Base-by-base conservation (phyloP, 176 grass and related monocot species). In the Avena sativa region DNA sequence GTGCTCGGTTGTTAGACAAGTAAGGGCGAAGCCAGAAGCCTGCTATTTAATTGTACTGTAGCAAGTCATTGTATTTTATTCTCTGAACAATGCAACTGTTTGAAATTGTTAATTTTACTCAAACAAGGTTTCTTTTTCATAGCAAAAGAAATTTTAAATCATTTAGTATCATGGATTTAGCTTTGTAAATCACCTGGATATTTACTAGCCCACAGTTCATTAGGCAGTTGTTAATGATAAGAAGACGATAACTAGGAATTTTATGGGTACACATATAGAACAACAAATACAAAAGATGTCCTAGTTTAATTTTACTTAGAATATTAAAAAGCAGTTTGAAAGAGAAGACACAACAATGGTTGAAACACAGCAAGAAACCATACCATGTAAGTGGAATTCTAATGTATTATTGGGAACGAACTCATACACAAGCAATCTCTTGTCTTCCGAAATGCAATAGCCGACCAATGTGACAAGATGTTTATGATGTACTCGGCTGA, bases 401-500 rank as follows among this genome's bases (percentile, higher is more conserved):
- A 95, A 68, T 36, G 94, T 93, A 30, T 88, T 95, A 38, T 95
- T 95, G 0, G 89, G 87, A 93, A 95, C 94, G 84, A 88, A 95
- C 86, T 95, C 91, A 57, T 95, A 95, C 23, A 95, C 91, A 6
- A 95, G 94, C 78, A 95, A 17, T 70, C 89, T 95, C 60, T 91
- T 81, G 44, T 44, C 82, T 61, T 87, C 94, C 83, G 91, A 86
- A 88, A 91, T 95, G 82, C 94, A 95, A 21, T 95, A 91, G 17
- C 94, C 94, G 20, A 91, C 87, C 74, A 95, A 73, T 28, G 94
- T 87, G 43, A 95, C 94, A 15, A 95, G 94, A 91, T 95, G 94
- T 20, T 93, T 95, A 79, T 95, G 94, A 87, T 95, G 94, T 8
- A 95, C 94, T 77, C 94, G 85, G 65, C 91, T 93, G 84, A 95